Conservation (phyloP, 495 filamentous ascomycete species). For the Gamarada debralockiae region DNA sequence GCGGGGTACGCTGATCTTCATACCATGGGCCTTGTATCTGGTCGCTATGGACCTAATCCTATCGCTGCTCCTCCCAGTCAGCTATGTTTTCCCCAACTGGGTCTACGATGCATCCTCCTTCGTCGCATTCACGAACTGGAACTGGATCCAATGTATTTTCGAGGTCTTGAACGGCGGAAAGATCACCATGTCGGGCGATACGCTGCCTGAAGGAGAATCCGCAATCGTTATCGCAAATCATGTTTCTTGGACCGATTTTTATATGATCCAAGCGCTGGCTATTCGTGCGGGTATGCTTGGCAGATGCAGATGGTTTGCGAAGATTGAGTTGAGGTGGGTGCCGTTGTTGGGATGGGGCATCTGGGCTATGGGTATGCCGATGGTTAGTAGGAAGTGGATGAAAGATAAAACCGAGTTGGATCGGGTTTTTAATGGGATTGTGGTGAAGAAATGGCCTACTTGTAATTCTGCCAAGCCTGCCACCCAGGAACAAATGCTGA, state of each 20-base stretch:
- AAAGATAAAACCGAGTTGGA: slow-evolving; percentile 49
- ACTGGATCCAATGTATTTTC: slow-evolving; percentile 50
- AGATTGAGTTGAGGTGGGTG: slow-evolving; percentile 48
- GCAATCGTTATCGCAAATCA: slow-evolving; percentile 56
- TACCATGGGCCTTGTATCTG: slow-evolving; percentile 47
- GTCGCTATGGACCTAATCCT: slow-evolving; percentile 45
- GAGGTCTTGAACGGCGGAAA: slow-evolving; percentile 40
- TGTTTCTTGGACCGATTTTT: slow-evolving; percentile 56
- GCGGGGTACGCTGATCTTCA: slow-evolving; percentile 38
- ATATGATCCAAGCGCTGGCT: slow-evolving; percentile 54
- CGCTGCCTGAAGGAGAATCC: slow-evolving; percentile 41
- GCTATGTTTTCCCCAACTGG: slow-evolving; percentile 38
- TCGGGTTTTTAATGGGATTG: slow-evolving; percentile 46
- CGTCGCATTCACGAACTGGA: slow-evolving; percentile 47
- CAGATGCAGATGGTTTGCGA: slow-evolving; percentile 54
- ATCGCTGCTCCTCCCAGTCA: slow-evolving; percentile 47
- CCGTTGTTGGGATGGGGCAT: slow-evolving; percentile 58
- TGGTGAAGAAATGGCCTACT: slow-evolving; percentile 44
- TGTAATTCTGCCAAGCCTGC: slow-evolving; percentile 35
- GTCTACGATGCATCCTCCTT: slow-evolving; percentile 45
- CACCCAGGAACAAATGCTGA: slow-evolving; percentile 1
- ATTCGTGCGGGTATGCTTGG: slow-evolving; percentile 50
- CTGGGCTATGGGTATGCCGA: slow-evolving; percentile 58
- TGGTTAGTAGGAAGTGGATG: slow-evolving; percentile 53
- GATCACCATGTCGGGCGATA: slow-evolving; percentile 46